Evolutionary conservation across 441 rosid genomes (phyloP), one percentile per base, ranked within the genome.

Genomic region (Brassica hybrid): DNA sequence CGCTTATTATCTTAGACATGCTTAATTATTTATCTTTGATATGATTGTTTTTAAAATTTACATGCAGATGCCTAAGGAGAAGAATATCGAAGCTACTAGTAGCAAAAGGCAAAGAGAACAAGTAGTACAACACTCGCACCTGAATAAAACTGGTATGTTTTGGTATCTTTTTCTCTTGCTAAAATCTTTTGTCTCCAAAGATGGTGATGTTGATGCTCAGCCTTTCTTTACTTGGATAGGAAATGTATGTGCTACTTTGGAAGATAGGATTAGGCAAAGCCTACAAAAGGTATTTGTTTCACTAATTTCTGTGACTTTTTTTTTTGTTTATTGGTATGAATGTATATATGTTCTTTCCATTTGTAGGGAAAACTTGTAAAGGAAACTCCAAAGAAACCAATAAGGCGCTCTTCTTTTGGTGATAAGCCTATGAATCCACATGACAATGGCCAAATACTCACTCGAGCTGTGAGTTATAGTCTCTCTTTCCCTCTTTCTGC

Each of bases 21-120:
- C 25, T 41, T 6, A 54, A 43, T 43, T 43, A 43, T 57, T 8
- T n/a, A 65, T 54, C 58, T 56, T 65, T 18, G 10, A 38, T 25
- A n/a, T 16, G 18, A n/a, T n/a, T n/a, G 52, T 36, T 57, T 34
- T 17, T 11, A 19, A 30, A 36, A 9, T 56, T 17, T 38, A 6
- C 73, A 71, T 72, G 63, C 64, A 84, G 91, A 80, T 71, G 69
- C 36, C 17, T 50, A 16, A 75, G 62, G 81, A 79, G 74, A 83
- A 65, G 50, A 81, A 65, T 52, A 23, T 8, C 65, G 77, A 77
- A 45, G 86, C 78, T 76, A 81, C 81, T 77, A 80, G 79, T 77
- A 84, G 76, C 19, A 83, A 82, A 65, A 80, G 93, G 78, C 90
- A 88, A 83, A 83, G 93, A 76, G 92, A 86, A 79, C 82, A 87